Evolutionary conservation across 2,329 filamentous ascomycete genomes (phyloP).

Genomic region (Xylaria sp.): DNA sequence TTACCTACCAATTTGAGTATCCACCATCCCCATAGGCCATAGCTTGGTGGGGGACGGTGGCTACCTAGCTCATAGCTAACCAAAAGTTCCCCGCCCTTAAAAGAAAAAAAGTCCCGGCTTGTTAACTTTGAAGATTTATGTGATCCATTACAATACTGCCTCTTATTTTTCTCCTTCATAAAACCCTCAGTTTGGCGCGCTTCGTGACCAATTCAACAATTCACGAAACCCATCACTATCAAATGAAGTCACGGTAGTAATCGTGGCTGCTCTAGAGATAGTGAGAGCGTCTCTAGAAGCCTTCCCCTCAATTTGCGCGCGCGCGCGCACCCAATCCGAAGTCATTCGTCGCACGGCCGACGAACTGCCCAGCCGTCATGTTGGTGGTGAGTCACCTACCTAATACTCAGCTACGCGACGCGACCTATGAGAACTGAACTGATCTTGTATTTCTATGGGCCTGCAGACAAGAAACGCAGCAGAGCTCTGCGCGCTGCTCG

Average conservation of each 20-base stretch:
- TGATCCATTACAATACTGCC: constrained; percentile 20
- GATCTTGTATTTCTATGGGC: constrained; percentile 36
- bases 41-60: constrained; percentile 35
- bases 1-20: constrained; percentile 20
- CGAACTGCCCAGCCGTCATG: constrained; percentile 42
- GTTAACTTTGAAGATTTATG: constrained; percentile 5
- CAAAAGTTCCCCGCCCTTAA: constrained; percentile 43
- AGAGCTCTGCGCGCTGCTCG: constrained; percentile 89
- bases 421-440: constrained; percentile 35
- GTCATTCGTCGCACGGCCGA: constrained; percentile 31
- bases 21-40: constrained; percentile 19
- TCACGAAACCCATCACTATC: constrained; percentile 47
- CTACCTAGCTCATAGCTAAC: constrained; percentile 14
- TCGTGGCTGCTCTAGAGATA: constrained; percentile 79
- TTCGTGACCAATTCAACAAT: constrained; percentile 9
- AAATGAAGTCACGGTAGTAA: constrained; percentile 77
- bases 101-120: constrained; percentile 41
- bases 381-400: constrained; percentile 48
- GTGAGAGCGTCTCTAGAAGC: constrained; percentile 81
- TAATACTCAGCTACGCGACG: neutral
- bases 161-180: constrained; percentile 6
- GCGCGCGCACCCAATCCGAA: constrained; percentile 32
- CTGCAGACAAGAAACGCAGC: constrained; percentile 76
- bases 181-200: constrained; percentile 8
- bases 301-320: constrained; percentile 47